Evolutionary conservation across 129 eudicot species (phyloP).

Genomic region (Pittosporum tobira): DNA sequence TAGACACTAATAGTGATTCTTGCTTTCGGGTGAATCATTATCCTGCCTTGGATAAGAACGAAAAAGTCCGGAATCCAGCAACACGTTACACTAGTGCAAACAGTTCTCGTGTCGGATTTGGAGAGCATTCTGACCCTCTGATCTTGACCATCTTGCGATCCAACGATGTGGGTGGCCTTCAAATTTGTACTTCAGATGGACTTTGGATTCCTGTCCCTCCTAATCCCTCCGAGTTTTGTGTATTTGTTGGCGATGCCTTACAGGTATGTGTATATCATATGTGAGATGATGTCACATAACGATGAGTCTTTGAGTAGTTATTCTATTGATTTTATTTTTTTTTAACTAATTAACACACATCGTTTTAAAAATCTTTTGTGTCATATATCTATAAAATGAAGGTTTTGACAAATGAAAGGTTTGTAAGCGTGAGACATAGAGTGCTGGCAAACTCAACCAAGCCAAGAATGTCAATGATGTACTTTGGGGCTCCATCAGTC

Average conservation of each 20-base stretch:
- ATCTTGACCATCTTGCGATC: constrained; percentile 75
- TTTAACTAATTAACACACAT: too few species aligned
- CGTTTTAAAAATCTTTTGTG: too few species aligned
- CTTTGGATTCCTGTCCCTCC: constrained; percentile 68
- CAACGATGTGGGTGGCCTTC: constrained; percentile 80
- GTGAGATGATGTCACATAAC: too few species aligned
- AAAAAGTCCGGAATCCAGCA: neutral
- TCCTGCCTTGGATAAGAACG: constrained; percentile 18
- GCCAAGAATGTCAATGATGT: constrained; percentile 68
- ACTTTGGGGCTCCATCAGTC: constrained; percentile 71
- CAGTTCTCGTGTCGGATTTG: constrained; percentile 51
- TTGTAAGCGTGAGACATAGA: constrained; percentile 69
- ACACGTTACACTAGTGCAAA: neutral
- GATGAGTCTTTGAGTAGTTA: too few species aligned
- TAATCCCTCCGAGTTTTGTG: constrained; percentile 51
- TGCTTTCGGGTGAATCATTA: constrained; percentile 79
- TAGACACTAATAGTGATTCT: constrained; percentile 51
- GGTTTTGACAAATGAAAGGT: constrained; percentile 82
- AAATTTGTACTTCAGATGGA: constrained; percentile 50
- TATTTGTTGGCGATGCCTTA: constrained; percentile 71
- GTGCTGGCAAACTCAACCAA: constrained; percentile 45
- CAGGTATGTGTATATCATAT: too few species aligned
- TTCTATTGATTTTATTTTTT: too few species aligned
- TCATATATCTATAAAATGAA: too few species aligned
- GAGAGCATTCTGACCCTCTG: constrained; percentile 96